Conservation (phyloP, 495 filamentous ascomycete genomes). For the Neurospora sp. region DNA sequence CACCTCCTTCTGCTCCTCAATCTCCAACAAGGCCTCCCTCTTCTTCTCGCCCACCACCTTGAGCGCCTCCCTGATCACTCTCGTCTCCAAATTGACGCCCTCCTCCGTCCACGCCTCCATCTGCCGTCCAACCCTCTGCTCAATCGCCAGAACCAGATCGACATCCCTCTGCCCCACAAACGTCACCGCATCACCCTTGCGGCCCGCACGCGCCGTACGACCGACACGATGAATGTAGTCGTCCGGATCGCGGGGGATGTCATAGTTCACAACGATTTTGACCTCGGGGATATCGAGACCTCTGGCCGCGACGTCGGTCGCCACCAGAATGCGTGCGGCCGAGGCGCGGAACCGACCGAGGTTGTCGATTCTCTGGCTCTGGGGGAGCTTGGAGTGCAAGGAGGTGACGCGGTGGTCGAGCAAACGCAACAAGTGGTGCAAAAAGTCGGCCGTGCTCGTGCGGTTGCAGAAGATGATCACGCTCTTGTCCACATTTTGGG, state of each 20-base stretch:
- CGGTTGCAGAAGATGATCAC: slow-evolving; percentile 93
- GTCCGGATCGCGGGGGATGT: slow-evolving; percentile 88
- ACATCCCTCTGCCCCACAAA: slow-evolving; percentile 91
- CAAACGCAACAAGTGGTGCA: slow-evolving; percentile 74
- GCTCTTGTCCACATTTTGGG: slow-evolving; percentile 59
- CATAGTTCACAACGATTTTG: slow-evolving; percentile 84
- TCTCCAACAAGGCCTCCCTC: slow-evolving; percentile 74
- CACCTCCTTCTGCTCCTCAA: slow-evolving; percentile 87
- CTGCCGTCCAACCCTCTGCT: slow-evolving; percentile 65
- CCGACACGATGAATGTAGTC: slow-evolving; percentile 97
- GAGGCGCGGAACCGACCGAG: slow-evolving; percentile 82
- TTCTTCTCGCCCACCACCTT: slow-evolving; percentile 89
- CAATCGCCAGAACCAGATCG: slow-evolving; percentile 74
- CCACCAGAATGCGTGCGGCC: slow-evolving; percentile 85
- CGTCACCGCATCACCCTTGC: slow-evolving; percentile 70
- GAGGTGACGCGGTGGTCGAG: slow-evolving; percentile 85
- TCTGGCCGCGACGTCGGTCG: slow-evolving; percentile 91
- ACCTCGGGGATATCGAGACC: slow-evolving; percentile 95
- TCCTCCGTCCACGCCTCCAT: slow-evolving; percentile 81
- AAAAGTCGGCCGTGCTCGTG: slow-evolving; percentile 74
- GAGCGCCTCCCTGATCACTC: slow-evolving; percentile 71
- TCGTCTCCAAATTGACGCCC: slow-evolving; percentile 77
- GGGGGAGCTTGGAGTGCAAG: slow-evolving; percentile 76
- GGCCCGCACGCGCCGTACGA: slow-evolving; percentile 85
- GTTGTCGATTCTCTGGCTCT: slow-evolving; percentile 73